A percentile compares a stretch with the other conserved stretches of the same genome.
Conservation (phyloP, 208 protist genomes). For the Trypanosoma melophagium region DNA sequence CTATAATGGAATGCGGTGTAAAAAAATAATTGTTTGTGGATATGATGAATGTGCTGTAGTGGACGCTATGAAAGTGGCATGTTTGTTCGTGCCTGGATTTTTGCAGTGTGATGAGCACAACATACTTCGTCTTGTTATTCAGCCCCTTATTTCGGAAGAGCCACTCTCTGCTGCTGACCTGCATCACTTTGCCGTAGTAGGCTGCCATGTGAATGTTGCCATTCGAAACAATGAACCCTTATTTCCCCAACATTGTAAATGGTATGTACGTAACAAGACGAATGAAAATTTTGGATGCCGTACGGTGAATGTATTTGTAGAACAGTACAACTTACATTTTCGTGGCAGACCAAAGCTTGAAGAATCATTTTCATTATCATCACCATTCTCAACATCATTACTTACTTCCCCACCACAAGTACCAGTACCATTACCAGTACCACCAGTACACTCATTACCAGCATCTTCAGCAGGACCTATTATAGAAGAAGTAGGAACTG, state of each 20-base stretch:
- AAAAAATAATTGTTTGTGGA: conserved; percentile 21
- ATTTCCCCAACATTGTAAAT: conserved; percentile 14
- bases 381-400: no score
- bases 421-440: background rate
- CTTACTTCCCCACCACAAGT: no score
- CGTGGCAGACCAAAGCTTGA: background rate
- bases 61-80: conserved; percentile 18
- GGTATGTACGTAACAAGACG: conserved; percentile 1
- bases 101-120: conserved; percentile 5
- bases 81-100: conserved; percentile 18
- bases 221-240: background rate
- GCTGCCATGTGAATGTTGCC: conserved; percentile 15
- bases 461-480: background rate
- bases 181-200: conserved; percentile 21
- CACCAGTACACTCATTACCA: background rate
- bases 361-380: background rate
- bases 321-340: background rate
- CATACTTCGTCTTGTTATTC: conserved; percentile 3
- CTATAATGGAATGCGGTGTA: conserved; percentile 9
- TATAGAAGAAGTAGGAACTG: background rate
- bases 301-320: conserved; percentile 8
- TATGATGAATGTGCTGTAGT: conserved; percentile 15
- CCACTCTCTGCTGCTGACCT: background rate
- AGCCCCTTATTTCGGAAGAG: background rate
- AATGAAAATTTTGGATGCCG: background rate